These are phyloP conservation scores for Fraxinus latifolia DNA, from an alignment of 305 asterid species.

Conservation along the genomic window DNA sequence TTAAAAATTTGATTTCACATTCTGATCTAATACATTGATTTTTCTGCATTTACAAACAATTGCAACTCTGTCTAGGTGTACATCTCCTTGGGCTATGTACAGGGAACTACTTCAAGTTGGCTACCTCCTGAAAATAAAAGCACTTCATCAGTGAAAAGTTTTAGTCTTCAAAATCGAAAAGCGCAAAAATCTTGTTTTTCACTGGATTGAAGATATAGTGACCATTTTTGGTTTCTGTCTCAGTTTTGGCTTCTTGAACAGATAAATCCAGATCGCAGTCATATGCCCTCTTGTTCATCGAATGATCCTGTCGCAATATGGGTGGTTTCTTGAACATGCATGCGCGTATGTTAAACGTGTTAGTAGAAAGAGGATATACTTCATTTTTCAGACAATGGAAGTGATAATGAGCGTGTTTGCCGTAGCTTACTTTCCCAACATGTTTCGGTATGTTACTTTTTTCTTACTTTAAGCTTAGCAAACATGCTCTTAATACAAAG, in stretches of 20 bases:
- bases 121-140: conserved; percentile 4
- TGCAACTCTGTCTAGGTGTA: conserved; percentile 18
- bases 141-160: conserved; percentile 17
- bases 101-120: conserved; percentile 25
- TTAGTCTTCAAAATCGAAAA: conserved; percentile 11
- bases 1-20: neutral
- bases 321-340: conserved; percentile 11
- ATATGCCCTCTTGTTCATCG: conserved; percentile 4
- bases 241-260: conserved; percentile 22
- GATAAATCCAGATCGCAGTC: neutral
- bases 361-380: neutral
- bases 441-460: neutral
- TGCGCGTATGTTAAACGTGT: neutral
- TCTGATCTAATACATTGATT: neutral
- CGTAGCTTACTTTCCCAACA: neutral
- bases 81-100: conserved; percentile 22
- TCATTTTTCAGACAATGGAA: neutral
- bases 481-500: neutral
- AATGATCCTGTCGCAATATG: neutral
- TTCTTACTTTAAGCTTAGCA: neutral
- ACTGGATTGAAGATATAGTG: conserved; percentile 5
- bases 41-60: neutral
- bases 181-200: conserved; percentile 26
- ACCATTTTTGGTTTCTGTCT: conserved; percentile 22
- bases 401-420: neutral